These are phyloP conservation scores for Fraxinus cuspidata DNA, from an alignment of 257 asterid species.

Conservation along the genomic window DNA sequence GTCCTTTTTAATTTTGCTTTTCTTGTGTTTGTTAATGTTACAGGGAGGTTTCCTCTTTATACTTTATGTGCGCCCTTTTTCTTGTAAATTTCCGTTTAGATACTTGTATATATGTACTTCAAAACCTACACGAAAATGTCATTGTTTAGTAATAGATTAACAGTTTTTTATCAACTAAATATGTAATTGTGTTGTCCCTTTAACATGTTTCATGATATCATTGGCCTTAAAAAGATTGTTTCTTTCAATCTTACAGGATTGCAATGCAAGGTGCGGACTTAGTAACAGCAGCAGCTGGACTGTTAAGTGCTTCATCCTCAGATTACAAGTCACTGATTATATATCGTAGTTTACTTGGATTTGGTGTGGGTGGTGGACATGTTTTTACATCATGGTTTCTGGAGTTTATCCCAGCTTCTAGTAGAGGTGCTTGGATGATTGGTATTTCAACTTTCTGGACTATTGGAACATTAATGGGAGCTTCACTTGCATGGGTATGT, in stretches of 20 bases:
- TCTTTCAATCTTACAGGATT: constrained; percentile 13
- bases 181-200: not conserved
- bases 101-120: not conserved
- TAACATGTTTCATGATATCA: not conserved
- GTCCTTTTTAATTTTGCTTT: no score
- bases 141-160: no score
- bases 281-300: constrained; percentile 25
- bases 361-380: constrained; percentile 51
- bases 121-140: not conserved
- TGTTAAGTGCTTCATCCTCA: constrained; percentile 30
- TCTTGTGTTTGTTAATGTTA: no score
- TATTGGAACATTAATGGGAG: constrained; percentile 46
- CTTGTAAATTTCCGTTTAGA: no score
- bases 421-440: constrained; percentile 52
- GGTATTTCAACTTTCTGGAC: constrained; percentile 40
- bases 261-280: constrained; percentile 10
- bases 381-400: constrained; percentile 50
- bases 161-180: no score
- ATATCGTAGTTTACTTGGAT: constrained; percentile 45
- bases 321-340: constrained; percentile 31
- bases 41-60: no score
- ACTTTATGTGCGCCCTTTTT: no score
- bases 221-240: not conserved
- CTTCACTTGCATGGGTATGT: constrained; percentile 56
- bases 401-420: constrained; percentile 43